Percentiles rank a stretch among this genome's conserved stretches.
Conservation (phyloP, 2,329 filamentous ascomycete species). For the Falciphora oryzae region DNA sequence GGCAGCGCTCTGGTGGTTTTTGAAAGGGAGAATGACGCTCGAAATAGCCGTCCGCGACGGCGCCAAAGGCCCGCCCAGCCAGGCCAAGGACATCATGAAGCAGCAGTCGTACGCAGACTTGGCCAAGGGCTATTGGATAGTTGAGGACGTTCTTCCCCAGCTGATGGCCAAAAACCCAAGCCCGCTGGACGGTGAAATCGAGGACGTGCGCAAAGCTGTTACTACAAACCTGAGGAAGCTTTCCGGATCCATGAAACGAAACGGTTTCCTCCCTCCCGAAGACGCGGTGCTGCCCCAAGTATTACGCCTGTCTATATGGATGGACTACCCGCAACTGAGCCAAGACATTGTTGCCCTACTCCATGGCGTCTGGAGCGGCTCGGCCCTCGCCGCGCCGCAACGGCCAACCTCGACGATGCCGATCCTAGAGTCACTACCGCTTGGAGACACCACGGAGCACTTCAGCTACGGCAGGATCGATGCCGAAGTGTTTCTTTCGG, state of each 20-base stretch:
- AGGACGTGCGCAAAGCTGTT: slow-evolving; percentile 50
- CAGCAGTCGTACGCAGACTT: slow-evolving; percentile 82
- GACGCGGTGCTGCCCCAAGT: slow-evolving; percentile 66
- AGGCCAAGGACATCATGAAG: slow-evolving; percentile 46
- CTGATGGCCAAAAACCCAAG: slow-evolving; percentile 24
- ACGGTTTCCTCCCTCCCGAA: slow-evolving; percentile 68
- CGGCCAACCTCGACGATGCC: slow-evolving; percentile 41
- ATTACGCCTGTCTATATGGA: slow-evolving; percentile 76
- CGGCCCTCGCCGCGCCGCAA: slow-evolving; percentile 41
- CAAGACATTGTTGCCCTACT: slow-evolving; percentile 67
- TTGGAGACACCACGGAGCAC: slow-evolving; percentile 65
- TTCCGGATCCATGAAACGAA: slow-evolving; percentile 76
- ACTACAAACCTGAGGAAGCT: slow-evolving; percentile 65
- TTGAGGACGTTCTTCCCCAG: slow-evolving; percentile 46
- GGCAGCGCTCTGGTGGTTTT: slow-evolving; percentile 82
- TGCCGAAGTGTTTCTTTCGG: slow-evolving; percentile 68
- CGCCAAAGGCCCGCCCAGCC: slow-evolving; percentile 39
- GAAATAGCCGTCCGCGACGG: slow-evolving; percentile 66
- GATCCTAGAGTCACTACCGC: slow-evolving; percentile 64
- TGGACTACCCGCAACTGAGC: slow-evolving; percentile 68
- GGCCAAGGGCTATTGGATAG: slow-evolving; percentile 82
- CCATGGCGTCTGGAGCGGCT: slow-evolving; percentile 50
- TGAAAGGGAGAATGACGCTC: slow-evolving; percentile 70
- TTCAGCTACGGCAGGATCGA: slow-evolving; percentile 79
- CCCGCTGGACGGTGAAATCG: slow-evolving; percentile 39